Evolutionary conservation across 768 basidiomycete genomes (phyloP), one percentile per base, ranked within the genome.

Genomic region (Suillus ampliporus): DNA sequence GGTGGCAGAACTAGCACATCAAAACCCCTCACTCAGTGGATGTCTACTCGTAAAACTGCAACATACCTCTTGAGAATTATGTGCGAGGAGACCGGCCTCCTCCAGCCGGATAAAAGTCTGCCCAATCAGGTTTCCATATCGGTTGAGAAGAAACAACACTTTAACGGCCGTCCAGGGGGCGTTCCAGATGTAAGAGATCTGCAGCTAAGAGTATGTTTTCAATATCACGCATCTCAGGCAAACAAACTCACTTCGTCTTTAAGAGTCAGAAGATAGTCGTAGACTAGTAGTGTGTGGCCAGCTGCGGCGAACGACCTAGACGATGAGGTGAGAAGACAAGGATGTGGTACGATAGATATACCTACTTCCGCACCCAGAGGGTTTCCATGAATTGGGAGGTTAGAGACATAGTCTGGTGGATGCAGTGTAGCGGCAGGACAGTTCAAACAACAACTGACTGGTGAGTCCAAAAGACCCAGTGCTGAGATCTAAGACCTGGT

Each of bases 221-320:
- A 74, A n/a, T 70, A 48, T 34, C 63, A 59, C 9, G 47, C 28
- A 17, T 61, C 15, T 21, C 28, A 34, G 1, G 15, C 21, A 5
- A n/a, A 6, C 17, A 9, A 17, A 66, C 67, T 11, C 23, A 70
- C 72, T 62, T 75, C 73, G 58, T 69, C 64, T n/a, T 64, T 43
- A 53, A 74, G 11, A 26, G 74, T 74, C 1, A 74, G 51, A 50
- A 75, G 17, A 58, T 73, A 70, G 40, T 74, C 72, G 17, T 72
- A 72, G 11, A 67, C 48, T 13, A 73, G 69, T 4, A 71, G 38
- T 17, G 69, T 48, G 26, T 48, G 44, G 26, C 72, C 73, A 43
- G 68, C 57, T 50, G 72, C 44, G 31, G 64, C 52, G 28, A 40
- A 52, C 1, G 31, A 4, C 47, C 71, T 72, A 40, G 13, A 21